Conservation (phyloP, 495 filamentous ascomycete genomes). For the Cercophora newfieldiana region DNA sequence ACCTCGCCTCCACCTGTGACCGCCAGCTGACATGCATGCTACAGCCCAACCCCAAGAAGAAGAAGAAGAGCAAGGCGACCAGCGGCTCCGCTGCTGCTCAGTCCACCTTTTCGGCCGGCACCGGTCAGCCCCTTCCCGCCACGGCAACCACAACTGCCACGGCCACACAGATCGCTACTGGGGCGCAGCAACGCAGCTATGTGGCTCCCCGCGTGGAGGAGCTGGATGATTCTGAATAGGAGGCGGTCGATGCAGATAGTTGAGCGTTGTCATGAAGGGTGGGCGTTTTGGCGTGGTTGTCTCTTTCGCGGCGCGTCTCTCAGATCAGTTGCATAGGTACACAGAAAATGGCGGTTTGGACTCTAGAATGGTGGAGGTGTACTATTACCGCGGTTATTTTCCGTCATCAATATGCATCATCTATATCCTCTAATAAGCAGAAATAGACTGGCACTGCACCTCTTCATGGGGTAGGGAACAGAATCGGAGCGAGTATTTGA, state of each 20-base stretch:
- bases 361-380: background rate
- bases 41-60: constrained; percentile 51
- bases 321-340: background rate
- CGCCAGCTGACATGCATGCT: constrained; percentile 7
- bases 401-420: background rate
- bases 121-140: constrained; percentile 56
- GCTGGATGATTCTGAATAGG: constrained; percentile 57
- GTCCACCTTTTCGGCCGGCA: constrained; percentile 44
- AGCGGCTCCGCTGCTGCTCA: constrained; percentile 42
- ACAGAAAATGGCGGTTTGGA: background rate
- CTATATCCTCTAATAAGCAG: background rate
- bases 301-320: background rate
- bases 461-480: background rate
- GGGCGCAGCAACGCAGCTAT: constrained; percentile 45
- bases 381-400: background rate
- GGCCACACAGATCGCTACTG: constrained; percentile 48
- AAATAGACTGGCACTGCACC: background rate
- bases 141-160: constrained; percentile 62
- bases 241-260: background rate
- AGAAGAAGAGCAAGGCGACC: constrained; percentile 59
- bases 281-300: constrained; percentile 8
- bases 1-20: background rate
- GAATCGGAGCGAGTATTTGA: background rate
- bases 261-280: background rate
- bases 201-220: constrained; percentile 66